Base-by-base conservation (phyloP, 257 asterid species). In the Jacaranda mimosifolia region DNA sequence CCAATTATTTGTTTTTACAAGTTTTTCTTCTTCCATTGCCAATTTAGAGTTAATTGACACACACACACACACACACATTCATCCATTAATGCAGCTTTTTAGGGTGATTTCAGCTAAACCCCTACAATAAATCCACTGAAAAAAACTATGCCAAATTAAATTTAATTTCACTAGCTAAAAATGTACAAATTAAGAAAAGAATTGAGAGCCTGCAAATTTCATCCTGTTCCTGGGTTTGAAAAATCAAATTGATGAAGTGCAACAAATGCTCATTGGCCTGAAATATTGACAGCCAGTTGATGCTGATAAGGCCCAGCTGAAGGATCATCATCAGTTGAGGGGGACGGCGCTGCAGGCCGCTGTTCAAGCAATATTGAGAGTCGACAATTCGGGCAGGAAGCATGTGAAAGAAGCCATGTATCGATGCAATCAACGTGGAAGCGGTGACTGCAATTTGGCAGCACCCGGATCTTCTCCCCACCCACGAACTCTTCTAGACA, bases 351-450 rank as follows among this genome's bases (percentile, higher is more conserved):
- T 15, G 42, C 45, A 12, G 64, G 36, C 15, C 63, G 63, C 19
- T 56, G 40, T 17, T 75, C 63, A 4, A 43, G 78, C 64, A 80
- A 56, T 42, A 42, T 5, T 1, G 85, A 77, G 51, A 70, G 14
- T 19, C 85, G 74, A 35, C 85, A 84, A 58, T 69, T 80, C 9
- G 87, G 85, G 35, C 85, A 84, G 43, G 85, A 84, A 9, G 85
- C 78, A 71, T 84, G 77, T 0, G 83, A 77, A 73, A 73, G n/a
- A 15, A 84, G 85, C 85, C 87, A 80, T 10, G 55, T 77, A 63
- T 84, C 87, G 0, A 84, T 80, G 63, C 85, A 83, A 5, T 39
- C 77, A 0, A 77, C 81, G n/a, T 83, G 87, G 51, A 83, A 83
- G 7, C 81, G 72, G 11, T 83, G 87, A 3, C 79, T 7, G n/a